phyloP scores from a whole-genome alignment of 2,329 filamentous ascomycete genomes.

The Grosmannia penicillata region DNA sequence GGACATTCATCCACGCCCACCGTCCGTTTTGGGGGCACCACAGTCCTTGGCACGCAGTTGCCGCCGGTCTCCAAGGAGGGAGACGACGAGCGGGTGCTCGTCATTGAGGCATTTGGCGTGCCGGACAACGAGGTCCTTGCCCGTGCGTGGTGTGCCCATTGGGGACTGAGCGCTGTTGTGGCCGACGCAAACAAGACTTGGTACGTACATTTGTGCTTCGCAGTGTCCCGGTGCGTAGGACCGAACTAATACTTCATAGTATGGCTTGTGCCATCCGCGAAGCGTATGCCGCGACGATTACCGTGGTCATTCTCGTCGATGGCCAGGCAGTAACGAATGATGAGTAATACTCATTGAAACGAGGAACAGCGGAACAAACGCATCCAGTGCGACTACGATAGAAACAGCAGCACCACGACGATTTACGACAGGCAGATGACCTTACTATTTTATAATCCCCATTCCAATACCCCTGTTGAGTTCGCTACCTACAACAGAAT shows the following conservation, averaged over 20 bases:
- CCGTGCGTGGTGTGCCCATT: constrained; percentile 63
- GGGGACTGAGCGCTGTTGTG: constrained; percentile 56
- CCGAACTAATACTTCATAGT: constrained; percentile 20
- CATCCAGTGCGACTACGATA: not conserved
- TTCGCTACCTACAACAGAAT: no score
- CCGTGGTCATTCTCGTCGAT: constrained; percentile 55
- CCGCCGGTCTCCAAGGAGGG: constrained; percentile 17
- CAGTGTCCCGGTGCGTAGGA: no score
- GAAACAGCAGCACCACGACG: no score
- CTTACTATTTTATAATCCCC: no score
- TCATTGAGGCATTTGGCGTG: constrained; percentile 59
- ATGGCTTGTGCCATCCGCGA: constrained; percentile 62
- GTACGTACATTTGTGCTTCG: constrained; percentile 24
- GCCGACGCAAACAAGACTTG: constrained; percentile 56
- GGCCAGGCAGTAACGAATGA: constrained; percentile 8
- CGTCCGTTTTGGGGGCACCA: constrained; percentile 7
- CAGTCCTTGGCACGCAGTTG: constrained; percentile 7
- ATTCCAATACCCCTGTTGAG: no score
- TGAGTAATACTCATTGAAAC: no score
- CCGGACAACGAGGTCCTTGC: constrained; percentile 64
- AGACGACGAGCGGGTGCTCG: constrained; percentile 51
- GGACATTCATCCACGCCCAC: constrained; percentile 5
- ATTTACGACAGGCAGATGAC: no score
- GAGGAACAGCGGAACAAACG: not conserved
- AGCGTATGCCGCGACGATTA: constrained; percentile 59